Evolutionary conservation across 352 stramenopile genomes (phyloP).

Genomic region (Albugo laibachii): DNA sequence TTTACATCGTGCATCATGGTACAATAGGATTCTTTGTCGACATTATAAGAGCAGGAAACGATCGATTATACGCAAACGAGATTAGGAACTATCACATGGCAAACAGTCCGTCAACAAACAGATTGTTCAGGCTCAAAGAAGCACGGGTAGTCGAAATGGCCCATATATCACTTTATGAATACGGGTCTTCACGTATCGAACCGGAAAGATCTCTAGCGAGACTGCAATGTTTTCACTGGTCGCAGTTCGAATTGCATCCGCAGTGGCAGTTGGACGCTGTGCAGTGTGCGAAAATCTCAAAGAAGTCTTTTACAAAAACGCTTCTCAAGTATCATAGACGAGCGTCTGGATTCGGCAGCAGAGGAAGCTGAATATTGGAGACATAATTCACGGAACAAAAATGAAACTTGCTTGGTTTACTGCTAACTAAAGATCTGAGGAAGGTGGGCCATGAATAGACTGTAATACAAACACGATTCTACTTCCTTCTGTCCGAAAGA

Average conservation of each 20-base stretch:
- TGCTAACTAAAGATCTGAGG: too few species aligned
- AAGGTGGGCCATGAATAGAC: too few species aligned
- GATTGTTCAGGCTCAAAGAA: background rate
- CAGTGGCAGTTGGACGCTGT: constrained; percentile 20
- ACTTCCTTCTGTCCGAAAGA: background rate
- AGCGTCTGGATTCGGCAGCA: constrained; percentile 15
- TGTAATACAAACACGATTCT: too few species aligned
- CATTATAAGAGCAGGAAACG: constrained; percentile 3
- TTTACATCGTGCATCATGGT: constrained; percentile 29
- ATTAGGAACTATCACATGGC: too few species aligned
- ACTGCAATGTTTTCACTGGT: constrained; percentile 31
- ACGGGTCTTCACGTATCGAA: constrained; percentile 24
- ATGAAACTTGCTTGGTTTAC: constrained; percentile 8
- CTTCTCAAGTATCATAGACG: constrained; percentile 23
- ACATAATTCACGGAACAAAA: constrained; percentile 14
- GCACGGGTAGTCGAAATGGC: background rate
- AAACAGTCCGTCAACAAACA: too few species aligned
- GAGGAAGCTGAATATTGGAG: constrained; percentile 21
- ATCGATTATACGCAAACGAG: too few species aligned
- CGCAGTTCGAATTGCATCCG: constrained; percentile 22
- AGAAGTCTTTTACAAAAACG: constrained; percentile 21
- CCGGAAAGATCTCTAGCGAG: constrained; percentile 24
- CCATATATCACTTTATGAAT: constrained; percentile 8
- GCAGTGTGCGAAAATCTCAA: constrained; percentile 23
- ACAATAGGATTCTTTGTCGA: constrained; percentile 30